A percentile compares a stretch with the other conserved stretches of the same genome.
phyloP scores from a whole-genome alignment of 805 yeast species.

The Saccharomycopsis fibuligera region DNA sequence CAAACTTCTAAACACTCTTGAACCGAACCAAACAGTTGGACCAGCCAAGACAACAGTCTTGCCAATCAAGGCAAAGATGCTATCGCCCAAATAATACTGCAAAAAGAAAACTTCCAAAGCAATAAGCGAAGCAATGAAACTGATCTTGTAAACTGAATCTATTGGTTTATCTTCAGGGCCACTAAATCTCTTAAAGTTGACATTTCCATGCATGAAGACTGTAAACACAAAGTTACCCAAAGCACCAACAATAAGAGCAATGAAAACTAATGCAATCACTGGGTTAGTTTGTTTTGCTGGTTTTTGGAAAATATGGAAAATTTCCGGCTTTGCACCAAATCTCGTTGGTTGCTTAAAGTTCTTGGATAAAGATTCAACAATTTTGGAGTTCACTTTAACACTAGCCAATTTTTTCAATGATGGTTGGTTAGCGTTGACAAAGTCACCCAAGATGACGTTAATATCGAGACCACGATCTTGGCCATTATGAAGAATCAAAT shows the following conservation, averaged over 20 bases:
- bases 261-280: slow-evolving; percentile 14
- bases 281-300: slow-evolving; percentile 19
- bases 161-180: slow-evolving; percentile 31
- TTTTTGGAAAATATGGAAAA: slow-evolving; percentile 14
- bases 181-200: slow-evolving; percentile 30
- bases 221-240: slow-evolving; percentile 14
- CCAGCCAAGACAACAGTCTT: slow-evolving; percentile 43
- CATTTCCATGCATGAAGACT: slow-evolving; percentile 9
- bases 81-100: slow-evolving; percentile 50
- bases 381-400: background rate
- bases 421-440: background rate
- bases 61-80: slow-evolving; percentile 54
- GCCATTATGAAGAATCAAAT: background rate
- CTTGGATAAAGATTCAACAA: background rate
- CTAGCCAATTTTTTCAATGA: slow-evolving; percentile 6
- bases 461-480: background rate
- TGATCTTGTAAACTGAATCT: slow-evolving; percentile 31
- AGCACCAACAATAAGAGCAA: slow-evolving; percentile 5
- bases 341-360: slow-evolving; percentile 11
- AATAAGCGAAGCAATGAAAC: slow-evolving; percentile 42
- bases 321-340: slow-evolving; percentile 15
- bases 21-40: slow-evolving; percentile 54
- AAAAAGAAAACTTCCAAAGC: slow-evolving; percentile 49
- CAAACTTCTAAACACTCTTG: slow-evolving; percentile 53
- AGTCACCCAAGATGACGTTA: slow-evolving; percentile 14